Evolutionary conservation across 2,329 filamentous ascomycete species (phyloP).

Genomic region (Colletotrichum nymphaeae): DNA sequence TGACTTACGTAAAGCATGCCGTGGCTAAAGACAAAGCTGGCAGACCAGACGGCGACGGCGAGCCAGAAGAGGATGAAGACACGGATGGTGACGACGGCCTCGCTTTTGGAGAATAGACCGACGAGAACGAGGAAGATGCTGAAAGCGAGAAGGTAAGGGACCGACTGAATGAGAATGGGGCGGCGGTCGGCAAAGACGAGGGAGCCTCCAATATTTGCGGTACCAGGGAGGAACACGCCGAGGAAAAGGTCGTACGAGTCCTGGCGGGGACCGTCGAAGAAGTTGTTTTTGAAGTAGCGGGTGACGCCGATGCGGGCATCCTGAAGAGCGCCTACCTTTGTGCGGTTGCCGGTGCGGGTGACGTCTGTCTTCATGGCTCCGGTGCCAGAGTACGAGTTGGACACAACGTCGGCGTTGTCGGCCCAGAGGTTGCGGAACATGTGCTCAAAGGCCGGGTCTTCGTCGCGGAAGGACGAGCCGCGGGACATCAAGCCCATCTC

Average conservation of each 20-base stretch:
- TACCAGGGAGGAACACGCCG: conserved; percentile 82
- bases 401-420: conserved; percentile 97
- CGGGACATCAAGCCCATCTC: conserved; percentile 83
- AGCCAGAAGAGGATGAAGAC: conserved; percentile 86
- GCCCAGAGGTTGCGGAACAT: conserved; percentile 98
- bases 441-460: conserved; percentile 85
- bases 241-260: conserved; percentile 97
- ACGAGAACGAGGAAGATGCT: conserved; percentile 86
- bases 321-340: conserved; percentile 84
- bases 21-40: conserved; percentile 82
- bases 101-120: conserved; percentile 76
- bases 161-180: conserved; percentile 89
- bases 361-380: conserved; percentile 98
- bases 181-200: conserved; percentile 86
- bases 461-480: conserved; percentile 80
- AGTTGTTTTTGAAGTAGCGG: conserved; percentile 94
- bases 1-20: conserved; percentile 92
- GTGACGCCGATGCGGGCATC: conserved; percentile 90
- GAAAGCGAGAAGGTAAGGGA: conserved; percentile 90
- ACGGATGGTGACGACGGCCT: conserved; percentile 83
- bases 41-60: conserved; percentile 75
- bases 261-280: conserved; percentile 90
- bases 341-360: conserved; percentile 91
- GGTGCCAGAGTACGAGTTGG: conserved; percentile 91
- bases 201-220: conserved; percentile 75